phyloP scores from a whole-genome alignment of 2,329 filamentous ascomycete species.

The Emydomyces testavorans region DNA sequence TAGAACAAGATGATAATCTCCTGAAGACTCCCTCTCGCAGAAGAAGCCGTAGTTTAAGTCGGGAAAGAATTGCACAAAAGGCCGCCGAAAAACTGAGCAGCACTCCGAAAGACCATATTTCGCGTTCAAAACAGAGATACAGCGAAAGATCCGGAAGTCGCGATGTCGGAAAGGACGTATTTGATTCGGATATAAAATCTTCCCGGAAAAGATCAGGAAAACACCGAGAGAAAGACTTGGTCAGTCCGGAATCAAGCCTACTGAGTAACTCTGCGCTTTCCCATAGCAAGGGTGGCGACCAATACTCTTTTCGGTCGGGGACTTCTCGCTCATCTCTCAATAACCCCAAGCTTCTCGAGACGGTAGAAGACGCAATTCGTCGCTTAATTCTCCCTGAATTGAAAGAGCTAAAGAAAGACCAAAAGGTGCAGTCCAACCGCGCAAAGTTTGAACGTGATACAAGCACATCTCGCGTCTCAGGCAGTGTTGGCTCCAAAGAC shows the following conservation, averaged over 20 bases:
- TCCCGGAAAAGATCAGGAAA: constrained; percentile 40
- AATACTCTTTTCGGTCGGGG: constrained; percentile 49
- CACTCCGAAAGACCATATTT: constrained; percentile 36
- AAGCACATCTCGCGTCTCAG: constrained; percentile 50
- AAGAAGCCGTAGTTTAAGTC: constrained; percentile 48
- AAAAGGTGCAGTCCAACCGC: constrained; percentile 62
- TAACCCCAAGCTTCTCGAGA: constrained; percentile 80
- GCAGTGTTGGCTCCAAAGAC: constrained; percentile 46
- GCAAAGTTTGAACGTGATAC: constrained; percentile 56
- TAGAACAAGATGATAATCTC: constrained; percentile 26
- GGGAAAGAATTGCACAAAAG: constrained; percentile 54
- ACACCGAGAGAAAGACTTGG: constrained; percentile 43
- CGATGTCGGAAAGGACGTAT: constrained; percentile 34
- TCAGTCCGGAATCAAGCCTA: constrained; percentile 50
- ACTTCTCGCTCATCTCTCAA: constrained; percentile 66
- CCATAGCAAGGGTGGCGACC: constrained; percentile 42
- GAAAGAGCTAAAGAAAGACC: constrained; percentile 79
- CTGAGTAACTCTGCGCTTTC: constrained; percentile 46
- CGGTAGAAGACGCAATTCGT: constrained; percentile 85
- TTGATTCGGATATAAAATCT: constrained; percentile 32
- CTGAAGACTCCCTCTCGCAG: constrained; percentile 46
- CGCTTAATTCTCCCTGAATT: constrained; percentile 83
- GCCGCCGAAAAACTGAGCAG: constrained; percentile 55
- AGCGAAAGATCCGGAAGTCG: constrained; percentile 36
- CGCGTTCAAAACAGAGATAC: constrained; percentile 34